These are phyloP conservation scores for Rhizomucor miehei DNA, from an alignment of 371 early-diverging fungal genomes.

Conservation along the genomic window DNA sequence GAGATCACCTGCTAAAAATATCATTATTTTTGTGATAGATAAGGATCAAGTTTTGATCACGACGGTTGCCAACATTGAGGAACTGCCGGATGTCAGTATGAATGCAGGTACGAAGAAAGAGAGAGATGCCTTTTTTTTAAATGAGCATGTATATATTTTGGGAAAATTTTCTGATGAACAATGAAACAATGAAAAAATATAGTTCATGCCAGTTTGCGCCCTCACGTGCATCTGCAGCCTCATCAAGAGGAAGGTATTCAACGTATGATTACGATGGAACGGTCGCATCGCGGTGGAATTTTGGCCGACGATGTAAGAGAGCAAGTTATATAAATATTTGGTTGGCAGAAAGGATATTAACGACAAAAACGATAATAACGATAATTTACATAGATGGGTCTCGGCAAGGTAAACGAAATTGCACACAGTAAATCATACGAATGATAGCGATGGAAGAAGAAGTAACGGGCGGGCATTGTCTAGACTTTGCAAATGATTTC, in stretches of 20 bases:
- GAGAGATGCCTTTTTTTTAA: no score
- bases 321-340: no score
- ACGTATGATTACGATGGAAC: conserved; percentile 36
- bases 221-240: conserved; percentile 20
- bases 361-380: no score
- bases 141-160: no score
- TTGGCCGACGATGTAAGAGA: conserved; percentile 40
- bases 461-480: neutral
- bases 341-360: no score
- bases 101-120: conserved; percentile 38
- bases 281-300: conserved; percentile 33
- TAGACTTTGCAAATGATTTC: conserved; percentile 40
- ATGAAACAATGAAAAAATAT: no score
- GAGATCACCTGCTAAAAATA: neutral
- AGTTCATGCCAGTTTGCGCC: conserved; percentile 37
- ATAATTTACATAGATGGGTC: conserved; percentile 36
- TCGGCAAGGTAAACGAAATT: conserved; percentile 46
- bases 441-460: neutral
- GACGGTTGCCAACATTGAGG: conserved; percentile 15
- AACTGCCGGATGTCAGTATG: conserved; percentile 30
- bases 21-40: conserved; percentile 15
- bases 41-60: conserved; percentile 35
- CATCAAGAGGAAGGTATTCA: conserved; percentile 42
- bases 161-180: no score
- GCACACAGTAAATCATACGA: no score